phyloP scores from a whole-genome alignment of 176 grass and related monocot genomes.

The Echinochloa phyllopogon region DNA sequence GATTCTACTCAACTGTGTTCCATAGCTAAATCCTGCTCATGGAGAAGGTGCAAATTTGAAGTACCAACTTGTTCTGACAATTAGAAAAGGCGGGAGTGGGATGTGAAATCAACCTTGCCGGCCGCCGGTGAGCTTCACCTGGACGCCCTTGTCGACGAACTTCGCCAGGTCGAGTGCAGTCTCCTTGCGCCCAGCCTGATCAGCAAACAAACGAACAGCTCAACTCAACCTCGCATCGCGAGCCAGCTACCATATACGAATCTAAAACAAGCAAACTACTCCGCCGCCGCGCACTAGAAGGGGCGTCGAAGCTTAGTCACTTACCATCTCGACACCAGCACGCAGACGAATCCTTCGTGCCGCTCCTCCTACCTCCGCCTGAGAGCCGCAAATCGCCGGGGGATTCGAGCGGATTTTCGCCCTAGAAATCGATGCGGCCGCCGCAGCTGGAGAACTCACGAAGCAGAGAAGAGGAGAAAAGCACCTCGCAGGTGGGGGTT shows the following conservation, averaged over 20 bases:
- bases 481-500: background rate
- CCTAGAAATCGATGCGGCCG: conserved; percentile 38
- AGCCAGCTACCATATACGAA: background rate
- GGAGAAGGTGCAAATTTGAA: background rate
- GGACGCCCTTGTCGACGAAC: conserved; percentile 93
- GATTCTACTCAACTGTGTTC: background rate
- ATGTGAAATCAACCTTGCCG: conserved; percentile 60
- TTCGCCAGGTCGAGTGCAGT: conserved; percentile 86
- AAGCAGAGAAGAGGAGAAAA: background rate
- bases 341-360: background rate
- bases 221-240: background rate
- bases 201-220: background rate
- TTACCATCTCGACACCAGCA: conserved; percentile 29
- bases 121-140: conserved; percentile 86
- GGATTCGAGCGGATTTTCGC: background rate
- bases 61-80: background rate
- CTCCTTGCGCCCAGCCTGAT: conserved; percentile 86
- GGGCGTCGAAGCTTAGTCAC: background rate
- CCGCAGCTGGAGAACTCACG: conserved; percentile 26
- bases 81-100: background rate
- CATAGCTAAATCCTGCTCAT: background rate
- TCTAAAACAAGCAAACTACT: background rate
- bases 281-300: background rate
- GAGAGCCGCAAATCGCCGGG: background rate
- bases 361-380: background rate